A percentile compares a stretch with the other conserved stretches of the same genome.
Conservation (phyloP, 2,329 filamentous ascomycete species). For the Fusarium sp. region DNA sequence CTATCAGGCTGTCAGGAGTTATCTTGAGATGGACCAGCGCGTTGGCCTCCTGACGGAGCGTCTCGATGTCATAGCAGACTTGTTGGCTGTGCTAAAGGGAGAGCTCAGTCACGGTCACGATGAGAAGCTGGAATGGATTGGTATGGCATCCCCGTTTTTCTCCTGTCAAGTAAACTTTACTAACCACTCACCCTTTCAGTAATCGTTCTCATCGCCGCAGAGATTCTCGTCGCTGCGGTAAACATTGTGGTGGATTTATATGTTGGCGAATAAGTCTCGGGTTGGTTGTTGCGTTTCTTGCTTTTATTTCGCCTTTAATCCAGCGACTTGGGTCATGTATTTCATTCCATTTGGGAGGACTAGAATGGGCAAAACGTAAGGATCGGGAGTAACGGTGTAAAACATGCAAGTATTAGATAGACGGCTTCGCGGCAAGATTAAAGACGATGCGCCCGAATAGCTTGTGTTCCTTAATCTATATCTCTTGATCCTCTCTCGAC, state of each 20-base stretch:
- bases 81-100: slow-evolving; percentile 94
- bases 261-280: slow-evolving; percentile 58
- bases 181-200: slow-evolving; percentile 66
- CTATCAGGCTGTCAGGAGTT: slow-evolving; percentile 94
- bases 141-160: slow-evolving; percentile 65
- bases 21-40: slow-evolving; percentile 98
- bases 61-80: slow-evolving; percentile 88
- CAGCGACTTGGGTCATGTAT: slow-evolving; percentile 17
- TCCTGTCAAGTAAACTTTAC: neutral
- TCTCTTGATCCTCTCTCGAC: slow-evolving; percentile 25
- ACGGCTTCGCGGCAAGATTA: slow-evolving; percentile 44
- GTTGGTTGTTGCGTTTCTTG: neutral
- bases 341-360: slow-evolving; percentile 23
- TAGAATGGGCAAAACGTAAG: slow-evolving; percentile 10
- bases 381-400: slow-evolving; percentile 35
- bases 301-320: slow-evolving; percentile 7
- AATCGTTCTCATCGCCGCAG: slow-evolving; percentile 94
- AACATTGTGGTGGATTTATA: slow-evolving; percentile 97
- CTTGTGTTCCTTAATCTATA: slow-evolving; percentile 20
- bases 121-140: slow-evolving; percentile 91
- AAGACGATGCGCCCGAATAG: slow-evolving; percentile 27
- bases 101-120: slow-evolving; percentile 94
- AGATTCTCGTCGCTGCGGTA: slow-evolving; percentile 91
- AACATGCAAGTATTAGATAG: slow-evolving; percentile 45
- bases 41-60: slow-evolving; percentile 91